phyloP scores from a whole-genome alignment of 306 rosid genomes.

The Phaseolus lunatus region DNA sequence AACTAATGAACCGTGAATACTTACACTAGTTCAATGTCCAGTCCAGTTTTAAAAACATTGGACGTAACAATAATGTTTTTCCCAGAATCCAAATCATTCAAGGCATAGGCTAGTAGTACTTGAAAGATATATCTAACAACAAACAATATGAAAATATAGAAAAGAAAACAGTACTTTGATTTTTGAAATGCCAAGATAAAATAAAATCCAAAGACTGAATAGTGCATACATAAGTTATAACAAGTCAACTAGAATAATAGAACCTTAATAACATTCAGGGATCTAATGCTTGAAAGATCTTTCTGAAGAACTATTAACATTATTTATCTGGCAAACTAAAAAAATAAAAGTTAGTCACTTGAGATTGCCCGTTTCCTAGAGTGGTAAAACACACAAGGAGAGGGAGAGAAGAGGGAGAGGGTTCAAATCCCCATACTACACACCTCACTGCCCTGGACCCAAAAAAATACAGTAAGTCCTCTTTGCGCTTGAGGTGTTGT shows the following conservation, averaged over 20 bases:
- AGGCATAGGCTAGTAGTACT: not conserved
- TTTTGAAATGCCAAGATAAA: not conserved
- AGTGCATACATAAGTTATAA: not conserved
- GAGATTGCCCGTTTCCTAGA: too few species aligned
- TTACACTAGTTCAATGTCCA: not conserved
- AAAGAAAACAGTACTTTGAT: conserved; percentile 18
- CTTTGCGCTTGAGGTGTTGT: too few species aligned
- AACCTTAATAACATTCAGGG: not conserved
- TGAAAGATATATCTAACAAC: conserved; percentile 7
- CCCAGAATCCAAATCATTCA: not conserved
- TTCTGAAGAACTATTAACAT: not conserved
- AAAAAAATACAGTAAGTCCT: too few species aligned
- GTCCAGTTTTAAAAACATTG: not conserved
- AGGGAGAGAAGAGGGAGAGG: too few species aligned
- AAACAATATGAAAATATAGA: not conserved
- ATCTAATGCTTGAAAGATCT: not conserved
- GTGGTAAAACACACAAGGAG: too few species aligned
- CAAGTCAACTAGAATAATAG: not conserved
- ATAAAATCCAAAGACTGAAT: not conserved
- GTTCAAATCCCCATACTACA: too few species aligned
- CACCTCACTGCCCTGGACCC: too few species aligned
- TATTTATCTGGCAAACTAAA: not conserved
- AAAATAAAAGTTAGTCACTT: too few species aligned
- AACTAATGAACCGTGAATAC: not conserved
- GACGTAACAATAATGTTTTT: not conserved